Evolutionary conservation across 2,329 filamentous ascomycete species (phyloP).

Genomic region (Paecilomyces niveus): DNA sequence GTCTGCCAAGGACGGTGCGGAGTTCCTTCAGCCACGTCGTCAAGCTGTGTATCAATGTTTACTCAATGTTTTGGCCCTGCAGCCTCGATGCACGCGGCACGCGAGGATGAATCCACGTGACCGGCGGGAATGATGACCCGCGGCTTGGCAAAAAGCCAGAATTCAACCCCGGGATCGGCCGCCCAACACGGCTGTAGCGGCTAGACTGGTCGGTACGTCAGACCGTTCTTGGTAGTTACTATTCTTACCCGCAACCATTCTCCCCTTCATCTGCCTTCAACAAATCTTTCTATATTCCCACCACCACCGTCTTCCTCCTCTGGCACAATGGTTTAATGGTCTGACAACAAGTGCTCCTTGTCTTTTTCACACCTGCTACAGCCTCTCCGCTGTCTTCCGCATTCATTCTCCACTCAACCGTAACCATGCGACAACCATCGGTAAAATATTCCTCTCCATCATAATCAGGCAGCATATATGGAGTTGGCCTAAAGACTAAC

Average conservation of each 20-base stretch:
- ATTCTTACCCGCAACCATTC: neutral
- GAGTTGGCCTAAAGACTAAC: neutral
- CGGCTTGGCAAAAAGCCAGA: neutral
- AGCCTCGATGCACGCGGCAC: neutral
- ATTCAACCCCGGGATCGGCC: neutral
- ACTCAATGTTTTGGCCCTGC: neutral
- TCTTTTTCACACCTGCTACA: conserved; percentile 1
- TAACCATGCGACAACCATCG: conserved; percentile 23
- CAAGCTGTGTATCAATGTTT: neutral
- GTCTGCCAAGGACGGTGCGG: neutral
- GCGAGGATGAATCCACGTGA: neutral
- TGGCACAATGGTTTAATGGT: neutral
- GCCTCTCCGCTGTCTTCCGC: conserved; percentile 18
- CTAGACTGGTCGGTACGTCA: neutral
- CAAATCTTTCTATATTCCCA: neutral
- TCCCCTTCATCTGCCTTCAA: neutral
- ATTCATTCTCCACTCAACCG: conserved; percentile 12
- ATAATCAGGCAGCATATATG: neutral
- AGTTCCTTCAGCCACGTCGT: neutral
- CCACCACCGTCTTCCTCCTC: neutral
- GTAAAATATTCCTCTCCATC: conserved; percentile 13
- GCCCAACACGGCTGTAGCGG: neutral
- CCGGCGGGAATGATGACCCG: neutral
- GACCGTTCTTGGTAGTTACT: neutral
- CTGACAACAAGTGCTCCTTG: neutral